These are phyloP conservation scores for Xylariaceae sp. DNA, from an alignment of 2,329 filamentous ascomycete species.

Conservation along the genomic window DNA sequence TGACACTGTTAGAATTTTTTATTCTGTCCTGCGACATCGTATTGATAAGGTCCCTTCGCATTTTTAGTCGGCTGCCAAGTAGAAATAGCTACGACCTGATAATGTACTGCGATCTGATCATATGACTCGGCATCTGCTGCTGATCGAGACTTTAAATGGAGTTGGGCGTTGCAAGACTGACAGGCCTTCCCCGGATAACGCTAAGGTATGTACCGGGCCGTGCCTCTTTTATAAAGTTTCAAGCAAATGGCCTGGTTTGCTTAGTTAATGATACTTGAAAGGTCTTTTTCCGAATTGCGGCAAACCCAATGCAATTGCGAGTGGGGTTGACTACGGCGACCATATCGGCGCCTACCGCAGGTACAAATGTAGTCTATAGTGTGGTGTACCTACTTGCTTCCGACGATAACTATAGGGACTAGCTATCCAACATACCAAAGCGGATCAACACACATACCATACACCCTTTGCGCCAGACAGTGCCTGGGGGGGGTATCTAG, in stretches of 20 bases:
- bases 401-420: too few relatives aligned
- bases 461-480: too few relatives aligned
- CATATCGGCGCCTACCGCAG: neutral
- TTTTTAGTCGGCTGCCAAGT: constrained; percentile 2
- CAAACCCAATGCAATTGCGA: neutral
- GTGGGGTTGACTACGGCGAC: neutral
- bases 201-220: constrained; percentile 11
- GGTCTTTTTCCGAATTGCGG: neutral
- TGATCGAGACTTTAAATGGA: constrained; percentile 1
- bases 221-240: constrained; percentile 18
- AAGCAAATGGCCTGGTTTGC: constrained; percentile 14
- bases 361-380: neutral
- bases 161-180: neutral
- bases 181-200: neutral
- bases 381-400: neutral
- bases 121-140: neutral
- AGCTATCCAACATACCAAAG: too few relatives aligned
- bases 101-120: neutral
- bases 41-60: constrained; percentile 4
- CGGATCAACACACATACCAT: too few relatives aligned
- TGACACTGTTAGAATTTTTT: neutral
- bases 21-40: constrained; percentile 3
- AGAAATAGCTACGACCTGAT: too few relatives aligned
- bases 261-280: constrained; percentile 9
- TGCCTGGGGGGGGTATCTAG: too few relatives aligned